These are phyloP conservation scores for Brasenia schreberi DNA, from an alignment of 164 flowering plant species.

Conservation along the genomic window DNA sequence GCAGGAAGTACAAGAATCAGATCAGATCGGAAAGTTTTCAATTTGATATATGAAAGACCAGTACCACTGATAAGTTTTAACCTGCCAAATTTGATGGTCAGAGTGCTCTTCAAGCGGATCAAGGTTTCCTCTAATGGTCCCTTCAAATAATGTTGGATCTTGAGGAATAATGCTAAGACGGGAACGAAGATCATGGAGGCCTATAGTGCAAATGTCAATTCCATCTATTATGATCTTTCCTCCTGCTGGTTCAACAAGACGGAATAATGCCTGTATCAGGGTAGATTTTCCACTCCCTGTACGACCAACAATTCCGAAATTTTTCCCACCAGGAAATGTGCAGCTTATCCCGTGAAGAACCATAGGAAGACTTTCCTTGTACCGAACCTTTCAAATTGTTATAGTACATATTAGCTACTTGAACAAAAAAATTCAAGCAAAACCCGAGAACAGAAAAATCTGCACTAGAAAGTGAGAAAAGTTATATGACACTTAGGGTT, in stretches of 20 bases:
- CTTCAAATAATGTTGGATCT: conserved; percentile 90
- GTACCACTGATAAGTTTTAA: conserved; percentile 9
- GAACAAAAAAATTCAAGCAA: not conserved
- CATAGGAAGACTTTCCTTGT: conserved; percentile 87
- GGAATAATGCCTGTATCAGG: conserved; percentile 79
- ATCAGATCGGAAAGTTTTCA: not conserved
- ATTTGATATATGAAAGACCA: not conserved
- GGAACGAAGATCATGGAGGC: conserved; percentile 87
- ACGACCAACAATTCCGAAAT: conserved; percentile 93
- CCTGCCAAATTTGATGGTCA: conserved; percentile 89
- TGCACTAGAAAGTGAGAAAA: not conserved
- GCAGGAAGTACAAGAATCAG: conserved; percentile 11
- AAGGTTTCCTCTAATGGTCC: conserved; percentile 79
- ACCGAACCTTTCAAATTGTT: conserved; percentile 49
- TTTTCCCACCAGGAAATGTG: conserved; percentile 81
- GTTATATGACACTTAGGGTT: too few species aligned
- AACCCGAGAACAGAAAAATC: not conserved
- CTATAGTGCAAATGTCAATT: conserved; percentile 74
- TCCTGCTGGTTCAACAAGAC: conserved; percentile 70
- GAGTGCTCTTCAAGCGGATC: conserved; percentile 92
- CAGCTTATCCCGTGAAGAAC: conserved; percentile 83
- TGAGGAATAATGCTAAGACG: conserved; percentile 93
- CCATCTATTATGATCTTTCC: conserved; percentile 80
- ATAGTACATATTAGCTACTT: too few species aligned
- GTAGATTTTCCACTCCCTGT: conserved; percentile 99